Base-by-base conservation (phyloP, 1,139 yeast species). In the Candida sanyaensis region DNA sequence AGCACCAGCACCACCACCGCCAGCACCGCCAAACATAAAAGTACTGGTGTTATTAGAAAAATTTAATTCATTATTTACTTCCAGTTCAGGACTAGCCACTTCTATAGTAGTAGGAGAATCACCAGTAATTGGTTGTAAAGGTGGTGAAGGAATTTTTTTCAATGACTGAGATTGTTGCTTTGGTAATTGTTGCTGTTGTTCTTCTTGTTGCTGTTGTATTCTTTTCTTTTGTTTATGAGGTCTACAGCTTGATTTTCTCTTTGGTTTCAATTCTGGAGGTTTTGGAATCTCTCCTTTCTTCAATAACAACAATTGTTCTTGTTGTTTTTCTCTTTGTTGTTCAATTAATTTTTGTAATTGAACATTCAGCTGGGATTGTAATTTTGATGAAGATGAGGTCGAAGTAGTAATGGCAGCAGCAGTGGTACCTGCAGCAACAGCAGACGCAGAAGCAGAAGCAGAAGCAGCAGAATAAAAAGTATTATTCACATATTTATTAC, bases 31-130 rank as follows among this genome's bases (percentile, higher is more conserved):
- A 21, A 43, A 48, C 10, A 40, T 37, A 21, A 42, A 37, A 3
- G 37, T 10, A 32, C 29, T 42, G 21, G 44, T 46, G 29, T 30
- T 42, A 27, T 32, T 40, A 9, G 17, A 23, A 36, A 17, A 42
- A 32, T 40, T 32, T 6, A 32, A 30, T n/a, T 49, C 52, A 32
- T 50, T 49, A 11, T 43, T 45, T 26, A 41, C 53, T 43, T 45
- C 45, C 8, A 60, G 61, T 12, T 53, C 56, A 1, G 62, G 59
- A 30, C 61, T 57, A 24, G 52, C 32, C 9, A 53, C 49, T 34
- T 57, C 61, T 23, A 58, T 50, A 2, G 59, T 55, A 24, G 56
- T 51, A 10, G 55, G 55, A 13, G 55, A 49, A 30, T 53, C 56
- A n/a, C 40, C 41, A 24, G 43, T 21, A n/a, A 41, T 41, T 24